Evolutionary conservation across 1,284 basidiomycete species (phyloP).

Genomic region (Trametes hirsuta): DNA sequence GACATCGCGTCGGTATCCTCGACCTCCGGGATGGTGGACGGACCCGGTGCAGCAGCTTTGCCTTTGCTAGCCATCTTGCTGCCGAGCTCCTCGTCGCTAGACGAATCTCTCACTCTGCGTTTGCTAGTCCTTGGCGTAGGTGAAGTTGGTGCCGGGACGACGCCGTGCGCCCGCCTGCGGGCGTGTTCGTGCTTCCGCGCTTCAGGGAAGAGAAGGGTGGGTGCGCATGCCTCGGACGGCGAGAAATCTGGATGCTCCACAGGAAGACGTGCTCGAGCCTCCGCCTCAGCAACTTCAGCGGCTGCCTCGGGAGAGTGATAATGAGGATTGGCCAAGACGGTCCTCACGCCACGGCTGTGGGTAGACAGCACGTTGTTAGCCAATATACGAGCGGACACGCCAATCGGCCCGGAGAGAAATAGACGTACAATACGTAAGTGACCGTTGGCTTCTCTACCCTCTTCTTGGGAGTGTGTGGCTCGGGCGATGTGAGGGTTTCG

Average conservation of each 20-base stretch:
- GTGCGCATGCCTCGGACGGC: conserved; percentile 48
- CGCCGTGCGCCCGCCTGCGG: conserved; percentile 14
- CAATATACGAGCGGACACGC: background rate
- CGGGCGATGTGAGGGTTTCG: conserved; percentile 15
- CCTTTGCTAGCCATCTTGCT: background rate
- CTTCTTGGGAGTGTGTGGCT: conserved; percentile 25
- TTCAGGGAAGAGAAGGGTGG: conserved; percentile 52
- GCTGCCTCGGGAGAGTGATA: conserved; percentile 41
- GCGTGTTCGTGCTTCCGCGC: conserved; percentile 26
- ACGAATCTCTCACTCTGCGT: conserved; percentile 20
- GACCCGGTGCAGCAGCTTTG: conserved; percentile 5
- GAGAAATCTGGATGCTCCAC: conserved; percentile 55
- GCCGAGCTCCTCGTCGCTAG: conserved; percentile 26
- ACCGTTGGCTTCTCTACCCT: conserved; percentile 52
- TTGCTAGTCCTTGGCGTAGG: conserved; percentile 10
- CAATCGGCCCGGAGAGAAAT: background rate
- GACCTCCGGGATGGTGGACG: conserved; percentile 1
- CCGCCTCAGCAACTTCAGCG: conserved; percentile 31
- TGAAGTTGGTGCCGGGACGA: conserved; percentile 9
- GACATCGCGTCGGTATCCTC: conserved; percentile 22
- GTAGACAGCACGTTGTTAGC: background rate
- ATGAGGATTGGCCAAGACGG: conserved; percentile 53
- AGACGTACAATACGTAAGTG: conserved; percentile 63
- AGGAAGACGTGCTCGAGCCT: conserved; percentile 48
- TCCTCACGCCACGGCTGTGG: conserved; percentile 55